Base-by-base conservation (phyloP, 768 basidiomycete genomes). In the Trametes villosa region DNA sequence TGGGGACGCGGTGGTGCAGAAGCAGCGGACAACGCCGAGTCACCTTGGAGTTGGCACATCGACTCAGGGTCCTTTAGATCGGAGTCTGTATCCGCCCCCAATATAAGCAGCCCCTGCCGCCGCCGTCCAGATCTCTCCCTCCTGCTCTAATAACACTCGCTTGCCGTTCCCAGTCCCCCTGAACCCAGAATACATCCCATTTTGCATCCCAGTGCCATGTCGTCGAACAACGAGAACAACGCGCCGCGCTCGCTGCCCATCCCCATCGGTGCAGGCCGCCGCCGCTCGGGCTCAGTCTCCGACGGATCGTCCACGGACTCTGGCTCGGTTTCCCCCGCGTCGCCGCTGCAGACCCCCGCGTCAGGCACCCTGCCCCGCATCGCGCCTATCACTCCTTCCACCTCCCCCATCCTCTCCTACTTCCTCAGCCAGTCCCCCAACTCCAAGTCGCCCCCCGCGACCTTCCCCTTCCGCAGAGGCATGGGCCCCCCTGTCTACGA, bases 381-480 rank as follows among this genome's bases (percentile, higher is more conserved):
- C 47, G 75, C 79, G 8, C 69, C 80, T 11, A 75, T 80, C 6
- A 85, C 86, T 4, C 83, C 88, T 7, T 81, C 83, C 8, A 80
- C 79, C 5, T 90, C 90, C 4, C 91, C 91, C 46, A 87, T 91
- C 54, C 74, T 92, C 50, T 84, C 84, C 56, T 86, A 88, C 71
- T 87, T 89, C 73, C 71, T 91, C 78, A 72, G 72, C 50, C 85
- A 87, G 64, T 83, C 62, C 3, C 76, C 85, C 15, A 86, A 84
- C 66, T 67, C 78, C 15, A 86, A 84, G 66, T 66, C 78, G 0
- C 74, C 62, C 20, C 46, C 70, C 44, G 72, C 77, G 15, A 83
- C 85, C 9, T 86, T 87, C 69, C 87, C 88, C 22, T 87, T 87
- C 77, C 79, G 82, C 62, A 83, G 83, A 4, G 71, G 72, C 3